Percentiles rank a stretch among this genome's conserved stretches.
Conservation (phyloP, 1,284 basidiomycete genomes). For the Cryptococcus sp. region DNA sequence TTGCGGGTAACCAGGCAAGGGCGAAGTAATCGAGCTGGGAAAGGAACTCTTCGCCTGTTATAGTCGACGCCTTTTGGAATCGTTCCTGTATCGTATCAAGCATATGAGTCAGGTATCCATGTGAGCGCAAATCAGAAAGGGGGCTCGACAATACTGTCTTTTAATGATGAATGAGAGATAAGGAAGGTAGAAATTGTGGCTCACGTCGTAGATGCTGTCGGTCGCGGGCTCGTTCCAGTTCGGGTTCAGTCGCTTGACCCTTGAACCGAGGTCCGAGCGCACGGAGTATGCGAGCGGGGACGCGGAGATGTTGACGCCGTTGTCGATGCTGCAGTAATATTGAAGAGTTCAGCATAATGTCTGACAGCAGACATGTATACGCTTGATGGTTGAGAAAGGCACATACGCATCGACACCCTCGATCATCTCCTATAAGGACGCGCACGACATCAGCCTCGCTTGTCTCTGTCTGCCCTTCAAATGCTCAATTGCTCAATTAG, state of each 20-base stretch:
- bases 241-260: slow-evolving; percentile 80
- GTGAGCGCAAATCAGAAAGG: background rate
- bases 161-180: background rate
- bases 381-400: background rate
- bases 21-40: slow-evolving; percentile 78
- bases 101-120: background rate
- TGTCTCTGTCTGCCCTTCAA: background rate
- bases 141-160: background rate
- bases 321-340: slow-evolving; percentile 66
- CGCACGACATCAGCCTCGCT: background rate
- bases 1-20: slow-evolving; percentile 88
- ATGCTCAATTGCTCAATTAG: background rate
- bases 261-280: slow-evolving; percentile 76
- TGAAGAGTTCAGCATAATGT: no score
- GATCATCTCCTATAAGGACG: slow-evolving; percentile 71
- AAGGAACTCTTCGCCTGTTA: slow-evolving; percentile 87
- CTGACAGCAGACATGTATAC: no score
- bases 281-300: slow-evolving; percentile 67
- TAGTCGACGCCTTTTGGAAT: slow-evolving; percentile 76
- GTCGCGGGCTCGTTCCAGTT: slow-evolving; percentile 81
- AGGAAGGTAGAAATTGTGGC: no score
- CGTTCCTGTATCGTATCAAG: slow-evolving; percentile 57
- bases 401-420: slow-evolving; percentile 80
- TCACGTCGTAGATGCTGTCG: slow-evolving; percentile 68
- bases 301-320: slow-evolving; percentile 75